Conservation (phyloP, 2,329 filamentous ascomycete species). For the Diaporthe citrichinensis region DNA sequence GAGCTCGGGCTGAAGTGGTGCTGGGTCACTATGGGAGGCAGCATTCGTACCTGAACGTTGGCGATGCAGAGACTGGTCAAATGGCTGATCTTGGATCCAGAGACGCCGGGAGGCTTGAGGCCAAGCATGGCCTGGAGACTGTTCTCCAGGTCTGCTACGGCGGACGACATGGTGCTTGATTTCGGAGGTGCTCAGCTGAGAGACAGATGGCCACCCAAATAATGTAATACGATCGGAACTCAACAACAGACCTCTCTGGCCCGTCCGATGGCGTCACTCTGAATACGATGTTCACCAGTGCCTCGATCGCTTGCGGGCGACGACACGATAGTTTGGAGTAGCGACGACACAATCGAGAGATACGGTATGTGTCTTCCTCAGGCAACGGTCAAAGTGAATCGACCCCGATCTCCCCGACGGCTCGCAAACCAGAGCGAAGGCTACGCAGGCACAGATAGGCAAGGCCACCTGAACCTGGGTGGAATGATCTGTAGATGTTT, state of each 20-base stretch:
- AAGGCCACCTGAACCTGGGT: conserved; percentile 23
- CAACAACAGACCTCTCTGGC: conserved; percentile 44
- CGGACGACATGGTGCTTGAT: conserved; percentile 75
- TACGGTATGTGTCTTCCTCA: conserved; percentile 30
- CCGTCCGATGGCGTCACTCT: conserved; percentile 15
- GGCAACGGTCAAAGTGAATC: conserved; percentile 18
- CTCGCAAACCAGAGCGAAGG: conserved; percentile 29
- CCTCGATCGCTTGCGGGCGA: conserved; percentile 25
- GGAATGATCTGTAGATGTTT: conserved; percentile 17
- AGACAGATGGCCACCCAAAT: conserved; percentile 20
- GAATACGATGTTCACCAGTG: conserved; percentile 31
- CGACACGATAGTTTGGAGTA: conserved; percentile 27
- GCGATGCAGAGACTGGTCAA: conserved; percentile 90
- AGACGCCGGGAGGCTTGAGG: conserved; percentile 94
- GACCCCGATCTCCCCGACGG: conserved; percentile 10
- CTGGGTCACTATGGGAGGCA: conserved; percentile 45
- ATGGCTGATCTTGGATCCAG: conserved; percentile 89
- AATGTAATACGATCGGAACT: conserved; percentile 39
- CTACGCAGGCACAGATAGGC: conserved; percentile 40
- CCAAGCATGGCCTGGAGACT: conserved; percentile 92
- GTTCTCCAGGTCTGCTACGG: conserved; percentile 91
- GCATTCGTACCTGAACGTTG: conserved; percentile 85
- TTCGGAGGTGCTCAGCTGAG: conserved; percentile 28
- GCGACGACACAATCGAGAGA: conserved; percentile 32
- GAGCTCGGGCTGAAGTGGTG: conserved; percentile 43